Evolutionary conservation across 352 stramenopile genomes (phyloP), one percentile per base, ranked within the genome.

Genomic region (Globisporangium nagaii): DNA sequence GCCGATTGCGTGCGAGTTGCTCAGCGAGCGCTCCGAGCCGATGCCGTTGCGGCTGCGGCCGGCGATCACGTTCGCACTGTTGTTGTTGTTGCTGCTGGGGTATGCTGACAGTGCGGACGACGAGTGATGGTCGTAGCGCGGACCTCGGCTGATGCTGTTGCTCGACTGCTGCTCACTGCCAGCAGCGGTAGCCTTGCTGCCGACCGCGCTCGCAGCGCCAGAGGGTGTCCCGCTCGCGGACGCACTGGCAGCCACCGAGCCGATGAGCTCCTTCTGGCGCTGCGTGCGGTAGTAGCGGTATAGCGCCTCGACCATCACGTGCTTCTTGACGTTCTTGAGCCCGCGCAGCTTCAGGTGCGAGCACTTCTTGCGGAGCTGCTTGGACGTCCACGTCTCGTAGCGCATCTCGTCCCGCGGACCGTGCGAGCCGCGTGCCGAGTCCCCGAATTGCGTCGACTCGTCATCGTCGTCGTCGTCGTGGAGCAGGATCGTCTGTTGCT

Each of bases 241-340:
- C n/a, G n/a, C n/a, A n/a, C n/a, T n/a, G n/a, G n/a, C n/a, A n/a
- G n/a, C n/a, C n/a, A n/a, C n/a, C n/a, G n/a, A n/a, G n/a, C 24
- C 42, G 1, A 58, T 62, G n/a, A 69, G 65, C 19, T 84, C 66
- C 65, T 84, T 75, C 1, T 79, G 67, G 12, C 71, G 73, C 50
- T 84, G 74, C 40, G 75, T 88, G 25, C 77, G 73, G 63, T 90
- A 87, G 47, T 87, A 90, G 7, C 80, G 75, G 46, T 90, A 90
- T 20, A 90, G 37, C 31, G 80, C 80, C 46, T 90, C 80, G 27
- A 90, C 80, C 80, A 90, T 90, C 62, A 90, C 80, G 58, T 90
- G 80, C 65, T 90, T 90, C 65, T 90, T 90, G 20, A 90, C 80
- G 56, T 90, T 90, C 68, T 90, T 90, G 27, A 90, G 66, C 0